phyloP scores from a whole-genome alignment of 257 asterid species.

The Solanum sitiens region DNA sequence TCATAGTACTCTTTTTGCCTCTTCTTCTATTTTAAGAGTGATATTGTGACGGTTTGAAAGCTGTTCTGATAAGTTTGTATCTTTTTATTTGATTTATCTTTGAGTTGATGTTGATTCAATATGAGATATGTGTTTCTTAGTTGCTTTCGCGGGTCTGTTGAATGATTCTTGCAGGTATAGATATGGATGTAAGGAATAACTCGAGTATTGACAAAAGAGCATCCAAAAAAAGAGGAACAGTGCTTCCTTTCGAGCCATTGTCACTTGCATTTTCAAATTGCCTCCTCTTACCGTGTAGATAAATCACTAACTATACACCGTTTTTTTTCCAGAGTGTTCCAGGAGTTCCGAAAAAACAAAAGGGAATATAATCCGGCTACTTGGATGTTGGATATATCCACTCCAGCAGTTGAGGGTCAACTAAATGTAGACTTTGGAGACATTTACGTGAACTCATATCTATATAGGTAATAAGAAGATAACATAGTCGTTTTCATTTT shows the following conservation, averaged over 20 bases:
- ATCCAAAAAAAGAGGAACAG: conserved; percentile 59
- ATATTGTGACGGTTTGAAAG: too few relatives aligned
- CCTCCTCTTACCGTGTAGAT: neutral
- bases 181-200: conserved; percentile 23
- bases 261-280: conserved; percentile 45
- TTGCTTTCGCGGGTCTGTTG: neutral
- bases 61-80: too few relatives aligned
- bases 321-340: conserved; percentile 41
- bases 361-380: conserved; percentile 82
- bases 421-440: conserved; percentile 65
- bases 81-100: too few relatives aligned
- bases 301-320: neutral
- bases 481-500: neutral
- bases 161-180: conserved; percentile 28
- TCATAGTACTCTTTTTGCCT: too few relatives aligned
- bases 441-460: conserved; percentile 50
- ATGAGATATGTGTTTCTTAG: too few relatives aligned
- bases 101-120: too few relatives aligned
- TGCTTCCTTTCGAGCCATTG: conserved; percentile 82
- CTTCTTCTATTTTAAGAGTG: too few relatives aligned
- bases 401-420: conserved; percentile 64
- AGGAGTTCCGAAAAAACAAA: conserved; percentile 62
- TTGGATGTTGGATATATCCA: conserved; percentile 78
- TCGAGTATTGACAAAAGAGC: conserved; percentile 1
- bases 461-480: conserved; percentile 40